These are phyloP conservation scores for Neurospora sublineolata DNA, from an alignment of 495 filamentous ascomycete species.

Conservation along the genomic window DNA sequence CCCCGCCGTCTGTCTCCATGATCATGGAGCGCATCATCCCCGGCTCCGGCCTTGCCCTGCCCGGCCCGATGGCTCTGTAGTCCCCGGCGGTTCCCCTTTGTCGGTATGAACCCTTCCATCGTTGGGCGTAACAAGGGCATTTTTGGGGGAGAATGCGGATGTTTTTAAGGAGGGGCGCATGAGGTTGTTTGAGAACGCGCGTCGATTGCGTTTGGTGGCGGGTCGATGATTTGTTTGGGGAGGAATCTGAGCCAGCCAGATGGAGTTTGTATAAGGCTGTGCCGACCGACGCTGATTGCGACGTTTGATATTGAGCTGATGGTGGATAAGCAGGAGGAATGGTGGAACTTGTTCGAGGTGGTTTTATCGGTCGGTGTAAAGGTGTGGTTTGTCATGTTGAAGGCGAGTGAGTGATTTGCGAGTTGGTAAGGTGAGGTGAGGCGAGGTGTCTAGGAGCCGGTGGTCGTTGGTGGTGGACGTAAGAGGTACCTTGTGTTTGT, in stretches of 20 bases:
- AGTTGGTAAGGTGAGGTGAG: neutral
- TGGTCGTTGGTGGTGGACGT: neutral
- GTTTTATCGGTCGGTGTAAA: conserved; percentile 11
- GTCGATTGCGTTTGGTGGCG: conserved; percentile 46
- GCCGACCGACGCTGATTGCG: conserved; percentile 47
- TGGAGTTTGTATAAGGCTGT: conserved; percentile 59
- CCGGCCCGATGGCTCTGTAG: conserved; percentile 37
- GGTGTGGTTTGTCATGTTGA: conserved; percentile 8
- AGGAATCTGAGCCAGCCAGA: conserved; percentile 45
- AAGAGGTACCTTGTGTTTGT: neutral
- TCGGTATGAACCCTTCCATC: conserved; percentile 25
- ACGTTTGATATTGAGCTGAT: conserved; percentile 36
- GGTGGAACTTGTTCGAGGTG: conserved; percentile 14
- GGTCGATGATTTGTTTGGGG: conserved; percentile 52
- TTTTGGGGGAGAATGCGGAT: conserved; percentile 40
- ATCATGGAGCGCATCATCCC: conserved; percentile 49
- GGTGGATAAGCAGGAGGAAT: conserved; percentile 9
- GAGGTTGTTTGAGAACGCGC: conserved; percentile 13
- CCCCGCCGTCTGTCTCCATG: conserved; percentile 40
- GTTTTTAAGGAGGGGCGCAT: conserved; percentile 23
- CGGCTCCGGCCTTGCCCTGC: conserved; percentile 28
- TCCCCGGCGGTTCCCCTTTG: conserved; percentile 36
- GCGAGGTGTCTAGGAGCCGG: too few relatives aligned
- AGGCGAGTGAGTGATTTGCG: neutral
- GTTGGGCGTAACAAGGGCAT: conserved; percentile 27